Base-by-base conservation (phyloP, 305 asterid genomes). In the Fraxinus velutina region DNA sequence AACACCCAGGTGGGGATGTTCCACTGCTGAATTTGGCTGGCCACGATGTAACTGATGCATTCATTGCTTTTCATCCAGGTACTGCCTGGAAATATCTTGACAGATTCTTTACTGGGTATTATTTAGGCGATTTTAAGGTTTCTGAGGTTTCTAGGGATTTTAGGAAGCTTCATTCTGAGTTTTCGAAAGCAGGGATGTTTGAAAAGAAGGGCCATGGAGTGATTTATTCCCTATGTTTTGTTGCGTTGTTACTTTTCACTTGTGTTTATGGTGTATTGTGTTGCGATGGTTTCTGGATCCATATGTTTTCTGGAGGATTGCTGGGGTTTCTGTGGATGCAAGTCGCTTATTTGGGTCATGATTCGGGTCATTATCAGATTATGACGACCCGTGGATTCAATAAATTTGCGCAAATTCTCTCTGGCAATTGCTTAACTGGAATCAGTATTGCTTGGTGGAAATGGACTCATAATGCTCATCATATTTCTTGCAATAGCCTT, bases 381-480 rank as follows among this genome's bases (percentile, higher is more conserved):
- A 91, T 92, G 97, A 60, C 79, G 19, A 85, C 68, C 47, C 85
- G 79, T 0, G 86, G 87, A 0, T 87, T 19, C 47, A 92, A 92
- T 76, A 90, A 88, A 66, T 2, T 88, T 2, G 89, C 89, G 0
- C 93, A 91, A 83, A 88, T 92, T 27, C 68, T 91, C 1, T 52
- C 92, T 0, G 93, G 92, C 0, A 92, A 92, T 78, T 92, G 94
- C 22, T 81, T 92, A 8, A 91, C 97, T 2, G 95, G 95, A 4
- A 92, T 91, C 77, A 91, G 95, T 87, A 92, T 92, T 52, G 95
- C 95, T 15, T 92, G 95, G 95, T 92, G 97, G 97, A 92, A 91
- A 73, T 92, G 93, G 97, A 92, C 95, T 1, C 97, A 92, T 85
- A 92, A 92, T 75, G 92, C 97, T 2, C 97, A 92, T 72, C 97